phyloP scores from a whole-genome alignment of 441 rosid genomes.

The Dalechampia spathulata region DNA sequence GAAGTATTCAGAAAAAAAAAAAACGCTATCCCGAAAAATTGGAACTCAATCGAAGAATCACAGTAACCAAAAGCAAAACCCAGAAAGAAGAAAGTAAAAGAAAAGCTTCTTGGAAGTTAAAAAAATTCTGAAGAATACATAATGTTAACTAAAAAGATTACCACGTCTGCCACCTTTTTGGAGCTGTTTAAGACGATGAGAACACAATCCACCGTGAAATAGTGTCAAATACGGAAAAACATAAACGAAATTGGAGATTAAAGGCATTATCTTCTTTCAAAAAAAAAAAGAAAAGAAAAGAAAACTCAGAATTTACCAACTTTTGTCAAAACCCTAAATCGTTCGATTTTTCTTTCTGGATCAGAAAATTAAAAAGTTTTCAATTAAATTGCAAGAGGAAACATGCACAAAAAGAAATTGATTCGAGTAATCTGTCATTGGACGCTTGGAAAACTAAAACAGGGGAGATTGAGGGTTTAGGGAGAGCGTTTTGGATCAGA shows the following conservation, averaged over 20 bases:
- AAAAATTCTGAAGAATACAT: slow-evolving; percentile 6
- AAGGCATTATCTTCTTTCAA: slow-evolving; percentile 57
- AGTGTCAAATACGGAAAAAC: slow-evolving; percentile 46
- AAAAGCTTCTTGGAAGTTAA: neutral
- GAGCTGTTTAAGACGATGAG: slow-evolving; percentile 79
- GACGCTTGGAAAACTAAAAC: neutral
- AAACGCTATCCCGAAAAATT: too few relatives aligned
- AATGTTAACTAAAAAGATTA: slow-evolving; percentile 81
- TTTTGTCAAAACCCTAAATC: slow-evolving; percentile 32
- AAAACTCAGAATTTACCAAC: too few relatives aligned
- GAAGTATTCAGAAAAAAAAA: too few relatives aligned
- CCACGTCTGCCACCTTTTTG: slow-evolving; percentile 89
- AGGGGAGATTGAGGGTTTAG: neutral
- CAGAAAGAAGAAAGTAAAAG: neutral
- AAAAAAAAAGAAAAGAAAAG: too few relatives aligned
- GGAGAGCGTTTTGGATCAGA: slow-evolving; percentile 10
- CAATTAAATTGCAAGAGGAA: too few relatives aligned
- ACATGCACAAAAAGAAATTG: neutral
- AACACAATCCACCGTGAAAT: slow-evolving; percentile 48
- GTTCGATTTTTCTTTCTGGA: too few relatives aligned
- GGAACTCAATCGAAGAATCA: too few relatives aligned
- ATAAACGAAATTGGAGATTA: slow-evolving; percentile 43
- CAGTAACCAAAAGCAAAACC: neutral
- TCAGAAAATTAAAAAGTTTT: too few relatives aligned
- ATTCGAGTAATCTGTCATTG: neutral